Evolutionary conservation across 2,329 filamentous ascomycete species (phyloP), one percentile per base, ranked within the genome.

Genomic region (Ophiocordyceps camponoti-saundersi): DNA sequence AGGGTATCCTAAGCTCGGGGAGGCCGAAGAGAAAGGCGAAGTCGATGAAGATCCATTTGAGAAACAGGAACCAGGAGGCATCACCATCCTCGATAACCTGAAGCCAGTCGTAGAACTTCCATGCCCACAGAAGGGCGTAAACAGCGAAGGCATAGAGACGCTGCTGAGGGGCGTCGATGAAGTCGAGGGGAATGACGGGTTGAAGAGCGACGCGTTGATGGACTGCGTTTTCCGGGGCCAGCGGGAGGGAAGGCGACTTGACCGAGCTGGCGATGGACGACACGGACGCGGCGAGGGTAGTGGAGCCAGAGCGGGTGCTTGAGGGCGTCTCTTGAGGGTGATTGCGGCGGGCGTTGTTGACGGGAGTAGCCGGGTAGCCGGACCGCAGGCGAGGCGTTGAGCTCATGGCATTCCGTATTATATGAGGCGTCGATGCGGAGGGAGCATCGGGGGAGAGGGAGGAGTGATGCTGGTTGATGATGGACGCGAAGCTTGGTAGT

Each of bases 41-140:
- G 65, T 98, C 92, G 52, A 98, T 77, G 48, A 80, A 72, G 51
- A 85, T 76, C 92, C 92, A 98, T 74, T 96, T 98, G 58, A 94
- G 68, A 59, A 95, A 95, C 44, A 90, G 73, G 75, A 80, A 84
- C 51, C 92, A 81, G n/a, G 89, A 94, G 57, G 87, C 82, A 49
- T 85, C 77, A 52, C 93, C 85, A 52, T 90, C 84, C 48, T 89
- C 81, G 39, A 88, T 73, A 51, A 90, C 67, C 48, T 76, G 77
- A 53, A 80, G 77, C 70, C 85, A 94, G 67, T 98, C 88, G 63
- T 88, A 95, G 32, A 92, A 65, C 57, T 87, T 82, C 82, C 86
- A 96, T 50, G 79, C 80, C 64, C 85, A 74, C 22, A 98, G 66
- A 30, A 75, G 70, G 41, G 80, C 62, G 61, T 94, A 96, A 53